Evolutionary conservation across 805 yeast genomes (phyloP).

Genomic region (Saccharomycopsis microspora): DNA sequence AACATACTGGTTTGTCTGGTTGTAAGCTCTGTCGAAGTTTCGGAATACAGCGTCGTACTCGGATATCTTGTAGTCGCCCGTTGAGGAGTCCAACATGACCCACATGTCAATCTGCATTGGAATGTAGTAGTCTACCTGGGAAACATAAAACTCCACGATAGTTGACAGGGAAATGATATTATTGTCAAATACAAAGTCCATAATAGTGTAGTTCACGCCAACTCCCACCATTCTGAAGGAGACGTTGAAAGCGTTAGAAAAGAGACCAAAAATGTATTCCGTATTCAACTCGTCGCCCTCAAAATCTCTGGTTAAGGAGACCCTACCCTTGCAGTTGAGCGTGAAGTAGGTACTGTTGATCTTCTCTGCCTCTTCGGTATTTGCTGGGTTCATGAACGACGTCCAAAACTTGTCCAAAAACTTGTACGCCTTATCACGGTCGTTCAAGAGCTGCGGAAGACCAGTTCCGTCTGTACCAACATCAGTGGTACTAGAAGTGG

Average conservation of each 20-base stretch:
- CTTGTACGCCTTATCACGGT: background rate
- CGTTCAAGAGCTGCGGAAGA: background rate
- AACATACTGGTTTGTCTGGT: slow-evolving; percentile 9
- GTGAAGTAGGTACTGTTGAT: slow-evolving; percentile 19
- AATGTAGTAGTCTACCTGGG: slow-evolving; percentile 10
- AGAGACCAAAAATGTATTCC: slow-evolving; percentile 20
- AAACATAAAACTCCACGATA: slow-evolving; percentile 15
- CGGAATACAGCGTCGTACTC: slow-evolving; percentile 19
- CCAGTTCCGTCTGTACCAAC: background rate
- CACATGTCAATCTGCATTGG: slow-evolving; percentile 18
- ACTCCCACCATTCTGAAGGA: slow-evolving; percentile 16
- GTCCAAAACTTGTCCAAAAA: slow-evolving; percentile 9
- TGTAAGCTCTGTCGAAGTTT: slow-evolving; percentile 17
- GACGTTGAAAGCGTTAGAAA: slow-evolving; percentile 13
- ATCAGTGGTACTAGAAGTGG: background rate
- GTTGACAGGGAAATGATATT: slow-evolving; percentile 14
- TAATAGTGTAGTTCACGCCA: slow-evolving; percentile 12
- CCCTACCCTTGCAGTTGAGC: slow-evolving; percentile 17
- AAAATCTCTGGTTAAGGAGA: slow-evolving; percentile 19
- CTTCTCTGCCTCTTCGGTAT: slow-evolving; percentile 14
- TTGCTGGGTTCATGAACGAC: slow-evolving; percentile 22
- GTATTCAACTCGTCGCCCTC: slow-evolving; percentile 20
- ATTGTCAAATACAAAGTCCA: slow-evolving; percentile 15
- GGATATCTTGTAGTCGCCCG: slow-evolving; percentile 10
- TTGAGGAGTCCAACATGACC: slow-evolving; percentile 8